Evolutionary conservation across 2,329 filamentous ascomycete genomes (phyloP), one percentile per base, ranked within the genome.

Genomic region (Decorospora gaudefroyi): DNA sequence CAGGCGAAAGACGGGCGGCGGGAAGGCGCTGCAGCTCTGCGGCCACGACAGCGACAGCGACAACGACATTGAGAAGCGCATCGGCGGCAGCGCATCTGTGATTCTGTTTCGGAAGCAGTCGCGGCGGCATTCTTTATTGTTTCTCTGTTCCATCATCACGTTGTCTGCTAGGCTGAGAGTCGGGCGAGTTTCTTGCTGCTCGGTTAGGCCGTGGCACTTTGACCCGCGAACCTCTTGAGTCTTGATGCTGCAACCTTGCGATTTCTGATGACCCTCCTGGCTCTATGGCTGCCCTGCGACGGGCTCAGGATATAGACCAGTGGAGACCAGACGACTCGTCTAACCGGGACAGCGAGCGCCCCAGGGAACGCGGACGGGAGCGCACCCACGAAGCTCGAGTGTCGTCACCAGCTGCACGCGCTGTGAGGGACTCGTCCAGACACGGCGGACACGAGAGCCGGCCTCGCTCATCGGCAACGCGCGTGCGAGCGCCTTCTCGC

Each of bases 241-340:
- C 60, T 46, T 63, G 53, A 61, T 65, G 62, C 65, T 67, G 64
- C 63, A 64, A 52, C 60, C 51, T 58, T 51, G 49, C 61, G 46
- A 50, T 55, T 56, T 61, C 65, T 64, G 47, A 71, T 72, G 70
- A 59, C 52, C 67, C 45, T 67, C 56, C 57, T 63, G 65, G 64
- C 69, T 72, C 69, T 66, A 73, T 73, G 70, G 70, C 70, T 70
- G 67, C 68, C 61, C 68, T 64, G 67, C 68, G 63, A 59, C 60
- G 64, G 60, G 55, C 67, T 62, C 69, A 69, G 63, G 65, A 69
- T 61, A 67, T 71, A 71, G 70, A 71, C 52, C 67, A 71, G 68
- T 70, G 70, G 70, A 67, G 70, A 70, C 64, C 67, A 61, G 69
- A 71, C 65, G 69, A 69, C 62, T 53, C 58, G 37, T 65, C 67